Evolutionary conservation across 106 monocot species (phyloP), one percentile per base, ranked within the genome.

Genomic region (Platanthera guangdongensis): DNA sequence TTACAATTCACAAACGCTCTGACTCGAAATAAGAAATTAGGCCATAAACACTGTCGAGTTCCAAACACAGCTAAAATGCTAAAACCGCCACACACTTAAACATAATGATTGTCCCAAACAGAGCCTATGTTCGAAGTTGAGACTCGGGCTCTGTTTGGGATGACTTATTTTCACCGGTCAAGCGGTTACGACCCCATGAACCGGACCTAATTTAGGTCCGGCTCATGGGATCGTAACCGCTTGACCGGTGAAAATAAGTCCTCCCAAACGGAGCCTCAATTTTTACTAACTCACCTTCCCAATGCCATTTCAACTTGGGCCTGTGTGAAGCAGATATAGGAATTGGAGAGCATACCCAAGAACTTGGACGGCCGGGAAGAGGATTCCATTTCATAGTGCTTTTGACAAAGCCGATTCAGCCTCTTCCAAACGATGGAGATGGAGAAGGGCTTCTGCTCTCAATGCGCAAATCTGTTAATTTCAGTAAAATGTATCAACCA

Each of bases 291-390:
- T 84, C 73, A 89, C 86, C 90, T 90, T 68, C 90, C 87, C 18
- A 90, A 48, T 50, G 84, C 90, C 86, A 85, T 82, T 28, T 90
- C 90, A 78, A 90, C 87, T 70, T 75, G 77, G 6, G 90, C 87
- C 10, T 57, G 50, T 10, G 87, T 83, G 22, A 77, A 25, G 76
- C 79, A 51, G 8, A 87, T 3, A 51, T 84, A 90, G 1, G 87
- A 82, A 76, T 70, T 67, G 1, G 78, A 81, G 5, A 78, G 63
- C 74, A 87, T 82, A 46, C 84, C 87, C 70, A 80, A 57, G 71
- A 87, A 81, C 60, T 70, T 78, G 16, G 64, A 62, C 47, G 78
- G 80, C 52, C 21, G 9, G 6, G 73, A 78, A 22, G 75, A 16
- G 12, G 57, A 75, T 6, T 59, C 53, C 1, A 28, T 48, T 51